Conservation (phyloP, 2,329 filamentous ascomycete species). For the Pochonia chlamydosporia region DNA sequence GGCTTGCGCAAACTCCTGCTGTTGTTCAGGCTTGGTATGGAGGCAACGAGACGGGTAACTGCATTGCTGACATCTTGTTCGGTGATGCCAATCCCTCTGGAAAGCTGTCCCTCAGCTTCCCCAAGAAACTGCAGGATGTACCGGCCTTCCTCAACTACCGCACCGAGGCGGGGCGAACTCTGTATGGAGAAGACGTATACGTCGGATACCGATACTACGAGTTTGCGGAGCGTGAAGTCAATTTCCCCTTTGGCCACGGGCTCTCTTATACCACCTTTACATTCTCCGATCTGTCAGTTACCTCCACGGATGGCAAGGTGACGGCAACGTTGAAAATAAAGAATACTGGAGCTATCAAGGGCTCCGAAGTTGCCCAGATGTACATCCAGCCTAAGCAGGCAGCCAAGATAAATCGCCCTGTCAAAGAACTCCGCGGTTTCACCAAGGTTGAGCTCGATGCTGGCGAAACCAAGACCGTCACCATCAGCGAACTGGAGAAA, state of each 20-base stretch:
- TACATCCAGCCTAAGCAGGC: constrained; percentile 48
- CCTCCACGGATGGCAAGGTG: constrained; percentile 34
- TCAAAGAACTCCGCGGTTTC: constrained; percentile 62
- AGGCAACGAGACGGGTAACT: constrained; percentile 80
- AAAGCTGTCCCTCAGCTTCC: constrained; percentile 71
- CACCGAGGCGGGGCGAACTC: constrained; percentile 61
- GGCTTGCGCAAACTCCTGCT: constrained; percentile 50
- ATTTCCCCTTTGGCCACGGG: constrained; percentile 77
- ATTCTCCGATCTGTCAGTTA: constrained; percentile 43
- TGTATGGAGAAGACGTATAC: constrained; percentile 78
- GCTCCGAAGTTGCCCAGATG: constrained; percentile 52
- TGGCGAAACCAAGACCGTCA: constrained; percentile 51
- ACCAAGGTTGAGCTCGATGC: constrained; percentile 56
- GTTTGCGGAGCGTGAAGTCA: constrained; percentile 54
- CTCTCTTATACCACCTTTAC: constrained; percentile 70
- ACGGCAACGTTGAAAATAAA: constrained; percentile 46
- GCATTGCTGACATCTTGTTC: constrained; percentile 71
- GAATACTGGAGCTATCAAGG: constrained; percentile 53
- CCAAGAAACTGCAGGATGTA: constrained; percentile 60
- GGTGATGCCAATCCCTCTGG: constrained; percentile 69
- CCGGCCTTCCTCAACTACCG: constrained; percentile 72
- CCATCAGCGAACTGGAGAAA: constrained; percentile 55
- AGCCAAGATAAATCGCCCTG: constrained; percentile 47
- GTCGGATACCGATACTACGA: constrained; percentile 80
- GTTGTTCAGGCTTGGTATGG: constrained; percentile 79